Evolutionary conservation across 2,329 filamentous ascomycete species (phyloP).

Genomic region (Eurotiales sp.): DNA sequence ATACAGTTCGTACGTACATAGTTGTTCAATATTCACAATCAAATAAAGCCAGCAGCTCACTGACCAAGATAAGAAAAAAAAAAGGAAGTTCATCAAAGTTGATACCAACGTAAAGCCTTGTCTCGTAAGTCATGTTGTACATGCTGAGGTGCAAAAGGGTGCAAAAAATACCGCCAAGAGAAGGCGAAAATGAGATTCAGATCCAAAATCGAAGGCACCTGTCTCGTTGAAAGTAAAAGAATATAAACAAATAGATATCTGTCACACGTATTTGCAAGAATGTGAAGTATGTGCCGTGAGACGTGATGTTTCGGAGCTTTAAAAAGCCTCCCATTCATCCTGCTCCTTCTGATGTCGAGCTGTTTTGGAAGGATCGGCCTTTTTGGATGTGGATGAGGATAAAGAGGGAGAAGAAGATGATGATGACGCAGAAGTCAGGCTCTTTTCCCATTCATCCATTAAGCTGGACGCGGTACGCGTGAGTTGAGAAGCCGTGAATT

Average conservation of each 20-base stretch:
- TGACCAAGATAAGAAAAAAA: background rate
- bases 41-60: background rate
- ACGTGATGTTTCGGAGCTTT: background rate
- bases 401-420: conserved; percentile 15
- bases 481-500: conserved; percentile 70
- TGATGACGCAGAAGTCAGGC: conserved; percentile 53
- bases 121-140: conserved; percentile 13
- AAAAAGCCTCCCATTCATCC: conserved; percentile 15
- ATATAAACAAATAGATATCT: background rate
- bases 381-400: conserved; percentile 1
- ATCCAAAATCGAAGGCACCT: background rate
- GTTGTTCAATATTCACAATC: background rate
- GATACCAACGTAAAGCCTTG: conserved; percentile 4
- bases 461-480: conserved; percentile 79
- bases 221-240: background rate
- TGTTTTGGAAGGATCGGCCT: background rate
- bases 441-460: conserved; percentile 90
- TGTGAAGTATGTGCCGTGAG: background rate
- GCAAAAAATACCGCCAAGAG: conserved; percentile 11
- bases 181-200: background rate
- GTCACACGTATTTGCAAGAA: conserved; percentile 11
- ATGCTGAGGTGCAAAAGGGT: conserved; percentile 4
- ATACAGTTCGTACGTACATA: no score
- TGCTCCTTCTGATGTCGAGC: conserved; percentile 11
- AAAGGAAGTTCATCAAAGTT: background rate